Evolutionary conservation across 1,284 basidiomycete genomes (phyloP).

Genomic region (Mycosarcoma mackinlayi): DNA sequence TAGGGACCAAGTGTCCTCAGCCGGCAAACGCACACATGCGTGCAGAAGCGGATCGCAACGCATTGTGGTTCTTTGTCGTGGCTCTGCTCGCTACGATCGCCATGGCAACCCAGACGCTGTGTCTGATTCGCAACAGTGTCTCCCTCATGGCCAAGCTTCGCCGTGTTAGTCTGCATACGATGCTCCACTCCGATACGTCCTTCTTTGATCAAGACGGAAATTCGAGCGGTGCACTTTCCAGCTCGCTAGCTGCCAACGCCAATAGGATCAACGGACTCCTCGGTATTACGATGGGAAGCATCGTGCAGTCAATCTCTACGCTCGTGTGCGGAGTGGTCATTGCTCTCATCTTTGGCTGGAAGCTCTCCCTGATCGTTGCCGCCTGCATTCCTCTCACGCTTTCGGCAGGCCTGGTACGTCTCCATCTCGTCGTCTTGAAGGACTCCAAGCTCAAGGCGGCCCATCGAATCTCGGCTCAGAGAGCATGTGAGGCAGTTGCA

Average conservation of each 20-base stretch:
- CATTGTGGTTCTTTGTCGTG: slow-evolving; percentile 49
- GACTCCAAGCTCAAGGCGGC: slow-evolving; percentile 83
- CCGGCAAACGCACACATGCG: slow-evolving; percentile 28
- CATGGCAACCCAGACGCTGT: too few species aligned
- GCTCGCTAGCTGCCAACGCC: slow-evolving; percentile 85
- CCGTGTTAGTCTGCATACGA: slow-evolving; percentile 62
- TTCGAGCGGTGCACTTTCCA: slow-evolving; percentile 78
- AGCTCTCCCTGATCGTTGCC: slow-evolving; percentile 75
- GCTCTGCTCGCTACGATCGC: slow-evolving; percentile 48
- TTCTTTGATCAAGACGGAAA: slow-evolving; percentile 68
- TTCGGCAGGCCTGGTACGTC: slow-evolving; percentile 85
- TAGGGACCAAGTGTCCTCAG: slow-evolving; percentile 22
- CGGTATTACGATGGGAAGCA: slow-evolving; percentile 82
- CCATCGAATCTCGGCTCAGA: slow-evolving; percentile 84
- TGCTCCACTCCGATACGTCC: slow-evolving; percentile 65
- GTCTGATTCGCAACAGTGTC: slow-evolving; percentile 17
- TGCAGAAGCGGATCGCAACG: slow-evolving; percentile 15
- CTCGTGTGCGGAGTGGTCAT: slow-evolving; percentile 72
- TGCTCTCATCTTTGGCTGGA: slow-evolving; percentile 77
- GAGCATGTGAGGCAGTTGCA: slow-evolving; percentile 88
- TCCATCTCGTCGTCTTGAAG: slow-evolving; percentile 75
- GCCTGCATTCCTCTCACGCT: slow-evolving; percentile 87
- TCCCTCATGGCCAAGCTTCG: slow-evolving; percentile 46
- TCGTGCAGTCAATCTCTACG: slow-evolving; percentile 82
- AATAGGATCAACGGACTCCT: slow-evolving; percentile 91